Evolutionary conservation across 257 asterid genomes (phyloP).

Genomic region (Solanum sparsipilum): DNA sequence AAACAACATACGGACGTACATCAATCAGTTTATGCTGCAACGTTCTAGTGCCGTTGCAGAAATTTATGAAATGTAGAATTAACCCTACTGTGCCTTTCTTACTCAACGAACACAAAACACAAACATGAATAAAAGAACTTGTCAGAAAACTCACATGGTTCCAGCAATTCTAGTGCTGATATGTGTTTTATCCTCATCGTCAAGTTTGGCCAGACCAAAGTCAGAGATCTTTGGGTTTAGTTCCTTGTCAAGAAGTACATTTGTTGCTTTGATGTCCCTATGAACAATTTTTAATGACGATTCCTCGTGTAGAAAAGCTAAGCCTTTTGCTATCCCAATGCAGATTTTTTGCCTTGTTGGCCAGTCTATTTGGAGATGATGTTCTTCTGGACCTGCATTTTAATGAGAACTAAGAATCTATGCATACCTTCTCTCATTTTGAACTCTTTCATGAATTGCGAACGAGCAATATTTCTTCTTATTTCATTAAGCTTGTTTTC

Average conservation of each 20-base stretch:
- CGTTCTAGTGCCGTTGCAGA: neutral
- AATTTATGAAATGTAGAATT: neutral
- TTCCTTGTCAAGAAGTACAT: conserved; percentile 5
- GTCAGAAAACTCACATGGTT: neutral
- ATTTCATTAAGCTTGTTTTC: no score
- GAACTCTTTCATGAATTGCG: no score
- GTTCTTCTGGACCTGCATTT: neutral
- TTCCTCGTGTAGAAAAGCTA: conserved; percentile 7
- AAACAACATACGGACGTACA: neutral
- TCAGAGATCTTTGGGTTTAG: conserved; percentile 10
- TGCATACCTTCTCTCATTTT: no score
- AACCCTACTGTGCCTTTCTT: neutral
- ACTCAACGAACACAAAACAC: neutral
- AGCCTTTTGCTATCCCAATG: conserved; percentile 10
- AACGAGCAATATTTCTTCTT: no score
- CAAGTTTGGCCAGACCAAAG: conserved; percentile 8
- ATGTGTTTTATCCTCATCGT: conserved; percentile 8
- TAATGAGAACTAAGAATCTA: neutral
- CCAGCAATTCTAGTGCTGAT: conserved; percentile 11
- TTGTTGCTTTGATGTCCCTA: conserved; percentile 12
- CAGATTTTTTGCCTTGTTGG: conserved; percentile 5
- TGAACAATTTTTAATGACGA: conserved; percentile 3
- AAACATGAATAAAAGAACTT: neutral
- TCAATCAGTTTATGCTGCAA: neutral
- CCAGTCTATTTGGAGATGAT: neutral